Base-by-base conservation (phyloP, 345 rosid species). In the Murraya paniculata region DNA sequence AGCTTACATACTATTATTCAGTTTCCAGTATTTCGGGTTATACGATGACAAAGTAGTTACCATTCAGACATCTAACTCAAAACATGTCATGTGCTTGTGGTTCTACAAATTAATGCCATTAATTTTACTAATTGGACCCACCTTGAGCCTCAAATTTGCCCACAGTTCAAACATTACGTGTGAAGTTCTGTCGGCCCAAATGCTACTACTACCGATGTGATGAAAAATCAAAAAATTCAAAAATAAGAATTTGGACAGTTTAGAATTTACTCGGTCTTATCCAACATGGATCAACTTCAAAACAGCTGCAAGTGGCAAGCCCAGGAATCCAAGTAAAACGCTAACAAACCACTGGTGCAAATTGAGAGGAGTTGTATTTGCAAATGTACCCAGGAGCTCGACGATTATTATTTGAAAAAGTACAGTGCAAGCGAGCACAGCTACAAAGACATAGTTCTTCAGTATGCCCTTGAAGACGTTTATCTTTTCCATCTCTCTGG, bases 231-330 rank as follows among this genome's bases (percentile, higher is more conserved):
- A 30, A 57, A 64, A 56, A 53, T 19, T 7, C 19, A 48, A 38
- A 66, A 13, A 53, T 19, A 21, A 57, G 19, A 73, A 76, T 67
- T 25, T 60, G 64, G 72, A 58, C 9, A 2, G 64, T 9, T 9
- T 57, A 9, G 68, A 28, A 27, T 35, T 68, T 55, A 69, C 68
- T 83, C 82, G 90, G 79, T 65, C 79, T 24, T 88, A 83, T 28
- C 89, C 90, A 39, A 91, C 91, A 0, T 91, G 94, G 3, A 93
- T 87, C 92, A 90, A 84, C 84, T 95, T 95, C 77, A 93, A 68
- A 75, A 86, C 90, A 64, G 98, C 98, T 30, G 98, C 91, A 45
- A 95, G 84, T 41, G 99, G 99, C 99, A 95, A 93, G 65, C 98
- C 98, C 21, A 95, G 92, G 88, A 95, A 92, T 50, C 99, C 99